Percentiles rank a stretch among this genome's conserved stretches.
Evolutionary conservation across 306 rosid species (phyloP).

Genomic region (Cucumis hystrix): DNA sequence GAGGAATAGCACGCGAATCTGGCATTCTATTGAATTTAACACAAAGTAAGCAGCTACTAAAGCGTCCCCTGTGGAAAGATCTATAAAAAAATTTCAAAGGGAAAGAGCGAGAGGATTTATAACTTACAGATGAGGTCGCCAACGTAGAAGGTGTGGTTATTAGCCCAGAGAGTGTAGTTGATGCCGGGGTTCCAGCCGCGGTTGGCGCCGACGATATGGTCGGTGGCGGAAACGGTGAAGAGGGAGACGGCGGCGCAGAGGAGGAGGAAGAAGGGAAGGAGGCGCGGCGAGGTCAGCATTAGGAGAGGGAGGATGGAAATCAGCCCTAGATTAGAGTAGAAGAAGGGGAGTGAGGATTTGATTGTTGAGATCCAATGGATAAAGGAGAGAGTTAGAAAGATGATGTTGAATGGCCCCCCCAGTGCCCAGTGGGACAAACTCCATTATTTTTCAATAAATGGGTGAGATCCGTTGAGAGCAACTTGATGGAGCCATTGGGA

Average conservation of each 20-base stretch:
- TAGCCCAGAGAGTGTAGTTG: slow-evolving; percentile 87
- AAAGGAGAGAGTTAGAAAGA: not conserved
- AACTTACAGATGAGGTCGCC: slow-evolving; percentile 65
- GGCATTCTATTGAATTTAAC: not conserved
- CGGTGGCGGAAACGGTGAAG: slow-evolving; percentile 35
- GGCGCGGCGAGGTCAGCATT: slow-evolving; percentile 6
- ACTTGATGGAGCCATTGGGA: not conserved
- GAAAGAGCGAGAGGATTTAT: not conserved
- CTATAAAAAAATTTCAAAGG: not conserved
- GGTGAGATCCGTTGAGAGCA: not conserved
- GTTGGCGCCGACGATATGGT: slow-evolving; percentile 88
- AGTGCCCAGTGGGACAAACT: not conserved
- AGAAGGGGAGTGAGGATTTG: not conserved
- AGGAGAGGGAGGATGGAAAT: not conserved
- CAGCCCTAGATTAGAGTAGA: not conserved
- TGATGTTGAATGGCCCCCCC: not conserved
- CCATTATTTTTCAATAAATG: not conserved
- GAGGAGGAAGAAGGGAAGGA: slow-evolving; percentile 10
- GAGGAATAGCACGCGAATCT: not conserved
- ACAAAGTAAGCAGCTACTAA: not conserved
- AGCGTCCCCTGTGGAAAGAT: not conserved
- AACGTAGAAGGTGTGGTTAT: slow-evolving; percentile 73
- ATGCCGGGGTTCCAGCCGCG: slow-evolving; percentile 83
- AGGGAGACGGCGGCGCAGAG: slow-evolving; percentile 13
- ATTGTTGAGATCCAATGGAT: not conserved